phyloP scores from a whole-genome alignment of 2,329 filamentous ascomycete genomes.

The Plenodomus tracheiphilus region DNA sequence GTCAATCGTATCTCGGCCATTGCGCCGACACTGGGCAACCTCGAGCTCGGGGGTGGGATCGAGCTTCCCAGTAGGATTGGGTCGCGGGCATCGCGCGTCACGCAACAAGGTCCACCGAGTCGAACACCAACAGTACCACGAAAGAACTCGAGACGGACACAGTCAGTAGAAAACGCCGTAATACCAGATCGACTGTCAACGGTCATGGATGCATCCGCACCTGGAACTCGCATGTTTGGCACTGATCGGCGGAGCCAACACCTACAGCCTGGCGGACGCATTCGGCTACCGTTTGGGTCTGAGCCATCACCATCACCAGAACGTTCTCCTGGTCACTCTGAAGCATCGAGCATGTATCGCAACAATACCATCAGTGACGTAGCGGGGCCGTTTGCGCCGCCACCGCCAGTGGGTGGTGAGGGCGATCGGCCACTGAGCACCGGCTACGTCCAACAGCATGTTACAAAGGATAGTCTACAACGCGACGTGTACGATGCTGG shows the following conservation, averaged over 20 bases:
- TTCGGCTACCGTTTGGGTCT: conserved; percentile 44
- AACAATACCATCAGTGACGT: conserved; percentile 23
- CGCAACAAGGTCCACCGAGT: conserved; percentile 22
- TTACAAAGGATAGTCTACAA: conserved; percentile 44
- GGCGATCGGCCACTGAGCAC: conserved; percentile 41
- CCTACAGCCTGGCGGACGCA: conserved; percentile 31
- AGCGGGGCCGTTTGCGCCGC: conserved; percentile 15
- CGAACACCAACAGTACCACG: conserved; percentile 61
- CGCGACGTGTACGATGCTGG: conserved; percentile 34
- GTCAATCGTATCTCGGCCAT: conserved; percentile 52
- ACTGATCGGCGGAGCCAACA: conserved; percentile 19
- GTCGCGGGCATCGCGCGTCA: conserved; percentile 58
- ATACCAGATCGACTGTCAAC: conserved; percentile 33
- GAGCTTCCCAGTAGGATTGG: conserved; percentile 66
- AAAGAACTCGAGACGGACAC: conserved; percentile 64
- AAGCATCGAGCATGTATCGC: conserved; percentile 40
- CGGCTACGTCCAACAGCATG: conserved; percentile 44
- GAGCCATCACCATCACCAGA: conserved; percentile 43
- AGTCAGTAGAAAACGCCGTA: conserved; percentile 32
- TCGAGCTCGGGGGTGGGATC: conserved; percentile 63
- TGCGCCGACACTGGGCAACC: conserved; percentile 62
- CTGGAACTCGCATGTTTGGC: conserved; percentile 16
- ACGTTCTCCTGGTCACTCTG: conserved; percentile 37
- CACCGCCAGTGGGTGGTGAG: conserved; percentile 17
- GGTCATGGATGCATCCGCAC: conserved; percentile 25